phyloP scores from a whole-genome alignment of 805 yeast genomes.

The Saturnispora serradocipensis region DNA sequence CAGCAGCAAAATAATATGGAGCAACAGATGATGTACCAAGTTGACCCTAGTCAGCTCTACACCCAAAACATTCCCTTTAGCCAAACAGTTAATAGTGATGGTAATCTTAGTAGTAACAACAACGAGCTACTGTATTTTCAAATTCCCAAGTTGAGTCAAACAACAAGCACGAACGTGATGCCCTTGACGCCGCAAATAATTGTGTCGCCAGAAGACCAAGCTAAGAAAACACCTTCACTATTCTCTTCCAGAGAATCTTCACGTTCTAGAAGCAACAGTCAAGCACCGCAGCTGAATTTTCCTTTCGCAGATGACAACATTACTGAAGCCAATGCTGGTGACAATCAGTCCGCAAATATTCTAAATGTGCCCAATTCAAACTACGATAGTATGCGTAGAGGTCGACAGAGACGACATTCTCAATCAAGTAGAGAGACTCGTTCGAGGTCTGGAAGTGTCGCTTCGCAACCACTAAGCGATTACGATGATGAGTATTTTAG shows the following conservation, averaged over 20 bases:
- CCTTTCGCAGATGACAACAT: not conserved
- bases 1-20: too few relatives aligned
- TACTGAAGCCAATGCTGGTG: not conserved
- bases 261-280: not conserved
- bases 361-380: not conserved
- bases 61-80: not conserved
- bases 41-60: not conserved
- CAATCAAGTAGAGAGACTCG: not conserved
- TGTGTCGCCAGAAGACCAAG: constrained; percentile 5
- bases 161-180: constrained; percentile 1
- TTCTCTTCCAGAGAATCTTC: constrained; percentile 1
- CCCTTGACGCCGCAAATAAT: constrained; percentile 4
- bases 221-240: constrained; percentile 3
- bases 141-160: constrained; percentile 1
- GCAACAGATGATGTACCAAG: not conserved
- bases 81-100: not conserved
- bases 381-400: constrained; percentile 9
- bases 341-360: not conserved
- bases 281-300: not conserved
- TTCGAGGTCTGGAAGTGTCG: not conserved
- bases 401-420: constrained; percentile 4
- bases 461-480: not conserved
- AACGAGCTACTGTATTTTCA: not conserved
- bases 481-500: constrained; percentile 1
- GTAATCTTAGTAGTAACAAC: not conserved